Evolutionary conservation across 2,329 filamentous ascomycete genomes (phyloP).

Genomic region (Fusarium scirpi): DNA sequence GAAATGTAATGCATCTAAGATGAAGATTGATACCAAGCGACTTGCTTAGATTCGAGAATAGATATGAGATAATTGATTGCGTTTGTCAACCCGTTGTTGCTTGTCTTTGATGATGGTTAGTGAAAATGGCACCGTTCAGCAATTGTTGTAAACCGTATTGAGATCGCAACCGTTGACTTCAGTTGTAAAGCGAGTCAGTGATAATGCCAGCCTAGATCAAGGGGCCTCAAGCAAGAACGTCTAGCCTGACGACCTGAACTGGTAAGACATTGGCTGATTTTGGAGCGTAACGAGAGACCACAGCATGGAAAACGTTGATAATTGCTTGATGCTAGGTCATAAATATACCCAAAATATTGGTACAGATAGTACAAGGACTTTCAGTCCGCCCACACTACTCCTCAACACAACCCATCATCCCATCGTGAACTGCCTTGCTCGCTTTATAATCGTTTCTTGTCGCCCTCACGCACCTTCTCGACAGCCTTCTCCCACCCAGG

Average conservation of each 20-base stretch:
- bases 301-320: conserved; percentile 28
- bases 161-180: not conserved
- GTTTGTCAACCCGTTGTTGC: not conserved
- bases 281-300: not conserved
- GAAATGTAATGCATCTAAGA: conserved; percentile 32
- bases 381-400: conserved; percentile 36
- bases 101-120: not conserved
- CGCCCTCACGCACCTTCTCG: conserved; percentile 62
- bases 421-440: not conserved
- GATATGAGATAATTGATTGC: not conserved
- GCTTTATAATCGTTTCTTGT: conserved; percentile 63
- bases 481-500: conserved; percentile 66
- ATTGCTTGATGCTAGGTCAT: conserved; percentile 48
- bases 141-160: not conserved
- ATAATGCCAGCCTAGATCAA: not conserved
- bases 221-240: not conserved
- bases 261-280: not conserved
- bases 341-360: conserved; percentile 47
- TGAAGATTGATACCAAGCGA: conserved; percentile 39
- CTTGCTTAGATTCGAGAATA: conserved; percentile 18
- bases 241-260: not conserved
- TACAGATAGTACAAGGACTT: conserved; percentile 51
- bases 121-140: not conserved
- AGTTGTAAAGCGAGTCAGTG: not conserved
- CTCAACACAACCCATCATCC: conserved; percentile 20